A percentile compares a stretch with the other conserved stretches of the same genome.
These are phyloP conservation scores for Alternaria panax DNA, from an alignment of 2,329 filamentous ascomycete genomes.

Conservation along the genomic window DNA sequence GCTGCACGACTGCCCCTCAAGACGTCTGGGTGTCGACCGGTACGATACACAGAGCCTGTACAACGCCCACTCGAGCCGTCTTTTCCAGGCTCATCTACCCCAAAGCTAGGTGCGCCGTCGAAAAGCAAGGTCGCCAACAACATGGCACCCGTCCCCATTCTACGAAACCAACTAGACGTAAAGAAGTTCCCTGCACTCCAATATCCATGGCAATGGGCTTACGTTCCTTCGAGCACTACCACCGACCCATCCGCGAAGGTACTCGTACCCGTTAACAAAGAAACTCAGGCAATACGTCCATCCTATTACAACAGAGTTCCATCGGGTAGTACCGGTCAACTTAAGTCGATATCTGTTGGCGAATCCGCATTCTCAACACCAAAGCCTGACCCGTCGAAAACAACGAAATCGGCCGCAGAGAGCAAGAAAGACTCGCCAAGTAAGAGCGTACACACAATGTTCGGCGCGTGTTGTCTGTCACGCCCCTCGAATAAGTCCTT, in stretches of 20 bases:
- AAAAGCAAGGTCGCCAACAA: background rate
- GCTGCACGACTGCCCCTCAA: background rate
- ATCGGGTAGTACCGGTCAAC: background rate
- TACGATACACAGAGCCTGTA: background rate
- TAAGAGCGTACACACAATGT: too few relatives aligned
- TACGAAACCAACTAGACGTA: background rate
- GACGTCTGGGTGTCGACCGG: background rate
- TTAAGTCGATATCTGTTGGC: background rate
- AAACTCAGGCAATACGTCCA: background rate
- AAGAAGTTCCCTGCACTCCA: background rate
- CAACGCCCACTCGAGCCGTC: background rate
- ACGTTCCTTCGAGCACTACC: background rate
- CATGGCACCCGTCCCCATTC: background rate
- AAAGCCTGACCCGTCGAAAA: background rate
- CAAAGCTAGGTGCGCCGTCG: background rate
- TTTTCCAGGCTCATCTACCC: background rate
- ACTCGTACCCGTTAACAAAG: background rate
- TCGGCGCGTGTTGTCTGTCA: too few relatives aligned
- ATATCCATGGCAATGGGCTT: background rate
- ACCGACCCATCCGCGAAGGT: background rate
- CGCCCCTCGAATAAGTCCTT: too few relatives aligned
- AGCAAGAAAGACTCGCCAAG: too few relatives aligned
- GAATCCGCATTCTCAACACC: background rate
- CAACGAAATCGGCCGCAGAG: background rate
- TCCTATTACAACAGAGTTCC: background rate